Evolutionary conservation across 2,329 filamentous ascomycete species (phyloP), one percentile per base, ranked within the genome.

Genomic region (Tolypocladium album): DNA sequence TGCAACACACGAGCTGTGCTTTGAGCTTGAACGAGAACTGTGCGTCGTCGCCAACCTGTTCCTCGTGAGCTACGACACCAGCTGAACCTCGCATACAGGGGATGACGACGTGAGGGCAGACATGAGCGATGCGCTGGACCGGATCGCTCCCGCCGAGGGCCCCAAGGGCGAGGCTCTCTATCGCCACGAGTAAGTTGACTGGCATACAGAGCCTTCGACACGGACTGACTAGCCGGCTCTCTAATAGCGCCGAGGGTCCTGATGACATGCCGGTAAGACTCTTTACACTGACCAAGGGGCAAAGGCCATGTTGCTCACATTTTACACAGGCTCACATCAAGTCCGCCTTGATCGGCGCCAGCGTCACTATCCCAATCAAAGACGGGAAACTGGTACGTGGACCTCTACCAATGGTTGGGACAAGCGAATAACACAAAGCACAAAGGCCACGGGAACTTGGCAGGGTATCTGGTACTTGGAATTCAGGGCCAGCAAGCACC

Each of bases 401-500:
- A 38, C 5, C 24, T 11, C 34, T 5, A 5, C 13, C 20, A 27
- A 38, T 58, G 13, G 24, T 27, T 20, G 8, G 13, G 17, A 2
- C 8, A 52, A 38, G 36, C 20, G n/a, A 27, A 13, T 15, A 31
- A 55, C n/a, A 45, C 39, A 22, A 17, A 58, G 12, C 11, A 13
- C n/a, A n/a, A 13, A 83, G 80, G 81, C 81, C 27, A 83, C 82
- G 15, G 86, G 86, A 27, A 88, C 85, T 4, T 93, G 89, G 90
- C 90, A 94, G 68, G 85, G 94, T 0, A 93, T 97, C 61, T 97
- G 90, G 89, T 96, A 95, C 73, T 77, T 97, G 64, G 94, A 97
- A 75, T 97, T 97, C 72, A 82, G 93, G 60, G 82, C 80, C 12
- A 78, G 78, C 66, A 90, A 85, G 74, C 92, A 97, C 74, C 80